A percentile compares a stretch with the other conserved stretches of the same genome.
These are phyloP conservation scores for Hanseniaspora sp. DNA, from an alignment of 1,139 yeast species.

Conservation along the genomic window DNA sequence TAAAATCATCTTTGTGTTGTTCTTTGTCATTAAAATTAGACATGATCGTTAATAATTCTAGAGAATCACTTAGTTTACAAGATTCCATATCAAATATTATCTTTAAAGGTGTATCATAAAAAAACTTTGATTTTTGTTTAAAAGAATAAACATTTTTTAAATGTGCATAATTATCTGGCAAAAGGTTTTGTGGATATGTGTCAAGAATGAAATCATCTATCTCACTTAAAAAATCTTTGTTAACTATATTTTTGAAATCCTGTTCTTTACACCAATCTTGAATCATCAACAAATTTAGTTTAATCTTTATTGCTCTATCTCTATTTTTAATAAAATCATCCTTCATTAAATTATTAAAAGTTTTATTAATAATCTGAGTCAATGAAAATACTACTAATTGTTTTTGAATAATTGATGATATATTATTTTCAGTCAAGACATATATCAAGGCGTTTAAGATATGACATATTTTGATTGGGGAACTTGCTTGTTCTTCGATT, in stretches of 20 bases:
- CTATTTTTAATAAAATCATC: conserved; percentile 53
- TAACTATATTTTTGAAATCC: conserved; percentile 41
- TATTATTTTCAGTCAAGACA: conserved; percentile 70
- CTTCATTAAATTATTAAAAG: conserved; percentile 64
- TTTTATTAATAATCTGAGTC: conserved; percentile 51
- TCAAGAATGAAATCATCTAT: conserved; percentile 24
- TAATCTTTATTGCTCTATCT: conserved; percentile 75
- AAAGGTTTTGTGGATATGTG: conserved; percentile 3
- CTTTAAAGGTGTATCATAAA: conserved; percentile 35
- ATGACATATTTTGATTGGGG: conserved; percentile 77
- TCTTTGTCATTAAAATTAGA: conserved; percentile 49
- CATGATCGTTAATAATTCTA: conserved; percentile 86
- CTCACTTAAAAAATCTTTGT: conserved; percentile 29
- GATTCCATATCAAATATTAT: conserved; percentile 55
- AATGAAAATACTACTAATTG: conserved; percentile 72
- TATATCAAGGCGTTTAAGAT: conserved; percentile 80
- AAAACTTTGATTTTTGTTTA: not conserved
- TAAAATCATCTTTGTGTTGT: conserved; percentile 36
- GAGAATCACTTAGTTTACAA: conserved; percentile 62
- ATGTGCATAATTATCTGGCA: not conserved
- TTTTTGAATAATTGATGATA: conserved; percentile 61
- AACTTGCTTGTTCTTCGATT: conserved; percentile 52
- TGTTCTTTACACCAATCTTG: conserved; percentile 91
- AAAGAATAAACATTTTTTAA: conserved; percentile 6
- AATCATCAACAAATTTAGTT: conserved; percentile 70